Evolutionary conservation across 2,329 filamentous ascomycete genomes (phyloP).

Genomic region (Colletotrichum camelliae): DNA sequence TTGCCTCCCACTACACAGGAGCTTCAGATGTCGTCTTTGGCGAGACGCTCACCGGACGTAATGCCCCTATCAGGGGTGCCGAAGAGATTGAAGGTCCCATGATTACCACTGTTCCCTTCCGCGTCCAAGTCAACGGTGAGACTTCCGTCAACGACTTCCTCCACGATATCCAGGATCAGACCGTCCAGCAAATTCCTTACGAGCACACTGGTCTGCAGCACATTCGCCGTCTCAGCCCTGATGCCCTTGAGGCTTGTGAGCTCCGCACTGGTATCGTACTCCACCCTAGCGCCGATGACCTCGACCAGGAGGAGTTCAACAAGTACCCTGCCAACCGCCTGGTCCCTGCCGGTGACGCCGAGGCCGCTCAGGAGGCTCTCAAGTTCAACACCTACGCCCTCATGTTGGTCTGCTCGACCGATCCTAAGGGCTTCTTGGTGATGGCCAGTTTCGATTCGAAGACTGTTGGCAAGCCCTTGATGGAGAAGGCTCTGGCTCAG

Average conservation of each 20-base stretch:
- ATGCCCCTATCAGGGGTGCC: conserved; percentile 50
- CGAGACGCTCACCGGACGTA: conserved; percentile 63
- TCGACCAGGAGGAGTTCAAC: conserved; percentile 34
- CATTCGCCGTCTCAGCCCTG: conserved; percentile 61
- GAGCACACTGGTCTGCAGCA: conserved; percentile 68
- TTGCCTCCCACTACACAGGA: conserved; percentile 58
- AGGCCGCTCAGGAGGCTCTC: conserved; percentile 64
- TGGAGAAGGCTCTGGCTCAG: conserved; percentile 58
- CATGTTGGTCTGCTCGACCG: conserved; percentile 69
- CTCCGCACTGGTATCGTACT: conserved; percentile 61
- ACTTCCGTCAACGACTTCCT: conserved; percentile 56
- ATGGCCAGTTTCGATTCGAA: conserved; percentile 71
- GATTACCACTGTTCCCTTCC: conserved; percentile 65
- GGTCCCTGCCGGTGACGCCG: conserved; percentile 59
- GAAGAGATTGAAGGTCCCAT: conserved; percentile 65
- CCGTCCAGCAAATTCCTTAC: conserved; percentile 63
- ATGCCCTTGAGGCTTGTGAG: conserved; percentile 61
- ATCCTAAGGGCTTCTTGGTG: conserved; percentile 58
- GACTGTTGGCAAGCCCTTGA: conserved; percentile 55
- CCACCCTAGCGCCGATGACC: conserved; percentile 46
- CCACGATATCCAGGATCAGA: conserved; percentile 60
- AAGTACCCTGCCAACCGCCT: conserved; percentile 52
- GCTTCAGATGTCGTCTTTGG: conserved; percentile 62
- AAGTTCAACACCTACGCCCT: conserved; percentile 66
- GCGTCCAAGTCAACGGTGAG: conserved; percentile 49